Percentiles rank a stretch among this genome's conserved stretches.
These are phyloP conservation scores for Pseudevernia furfuracea DNA, from an alignment of 495 filamentous ascomycete species.

Conservation along the genomic window DNA sequence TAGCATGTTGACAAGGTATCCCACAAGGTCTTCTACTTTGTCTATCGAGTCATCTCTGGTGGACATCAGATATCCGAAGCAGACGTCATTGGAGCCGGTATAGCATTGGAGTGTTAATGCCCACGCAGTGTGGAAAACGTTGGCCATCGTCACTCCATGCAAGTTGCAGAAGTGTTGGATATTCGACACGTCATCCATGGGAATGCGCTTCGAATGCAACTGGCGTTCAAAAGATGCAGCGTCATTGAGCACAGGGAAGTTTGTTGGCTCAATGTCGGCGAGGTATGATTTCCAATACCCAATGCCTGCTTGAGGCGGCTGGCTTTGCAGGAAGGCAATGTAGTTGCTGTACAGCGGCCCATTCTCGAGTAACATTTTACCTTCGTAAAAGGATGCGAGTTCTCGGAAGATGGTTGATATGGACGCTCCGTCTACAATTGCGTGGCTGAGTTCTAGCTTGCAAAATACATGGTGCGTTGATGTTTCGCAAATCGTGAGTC, in stretches of 20 bases:
- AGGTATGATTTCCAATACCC: conserved; percentile 50
- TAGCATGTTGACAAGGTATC: conserved; percentile 49
- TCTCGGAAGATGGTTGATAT: conserved; percentile 43
- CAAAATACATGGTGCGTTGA: conserved; percentile 37
- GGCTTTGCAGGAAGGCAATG: conserved; percentile 39
- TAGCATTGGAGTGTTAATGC: conserved; percentile 45
- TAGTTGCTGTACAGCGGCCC: conserved; percentile 50
- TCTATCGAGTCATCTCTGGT: conserved; percentile 43
- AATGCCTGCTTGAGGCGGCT: conserved; percentile 35
- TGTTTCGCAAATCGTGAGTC: conserved; percentile 43
- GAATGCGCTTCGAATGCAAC: conserved; percentile 33
- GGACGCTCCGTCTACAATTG: conserved; percentile 44
- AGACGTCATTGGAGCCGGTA: conserved; percentile 43
- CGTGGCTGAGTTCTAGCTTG: conserved; percentile 51
- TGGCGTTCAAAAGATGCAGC: conserved; percentile 23
- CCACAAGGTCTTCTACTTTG: conserved; percentile 41
- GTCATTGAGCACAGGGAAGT: conserved; percentile 44
- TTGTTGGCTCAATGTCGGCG: conserved; percentile 40
- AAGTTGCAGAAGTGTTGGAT: conserved; percentile 41
- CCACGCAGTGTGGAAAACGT: conserved; percentile 48
- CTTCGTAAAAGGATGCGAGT: conserved; percentile 42
- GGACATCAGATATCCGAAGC: conserved; percentile 48
- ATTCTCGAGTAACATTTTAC: conserved; percentile 28
- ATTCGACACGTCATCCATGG: conserved; percentile 28
- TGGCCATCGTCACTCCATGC: conserved; percentile 43